Conservation (phyloP, 2,329 filamentous ascomycete genomes). For the Fusarium liriodendri region DNA sequence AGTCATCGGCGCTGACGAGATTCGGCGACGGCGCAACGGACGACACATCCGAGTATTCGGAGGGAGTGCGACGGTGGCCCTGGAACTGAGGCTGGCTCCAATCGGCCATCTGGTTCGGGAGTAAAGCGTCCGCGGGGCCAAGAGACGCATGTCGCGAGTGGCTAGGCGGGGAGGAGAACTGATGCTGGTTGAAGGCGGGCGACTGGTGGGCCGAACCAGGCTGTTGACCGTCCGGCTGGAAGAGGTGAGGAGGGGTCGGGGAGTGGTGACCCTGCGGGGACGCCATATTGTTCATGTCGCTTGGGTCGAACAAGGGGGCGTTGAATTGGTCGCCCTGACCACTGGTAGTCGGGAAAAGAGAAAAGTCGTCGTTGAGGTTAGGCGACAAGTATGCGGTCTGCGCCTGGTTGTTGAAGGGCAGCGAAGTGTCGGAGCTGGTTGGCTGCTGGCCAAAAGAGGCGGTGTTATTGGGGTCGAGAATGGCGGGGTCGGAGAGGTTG, state of each 20-base stretch:
- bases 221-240: constrained; percentile 61
- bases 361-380: constrained; percentile 70
- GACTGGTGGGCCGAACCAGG: constrained; percentile 65
- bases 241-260: constrained; percentile 66
- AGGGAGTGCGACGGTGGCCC: constrained; percentile 84
- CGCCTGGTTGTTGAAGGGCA: constrained; percentile 56
- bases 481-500: constrained; percentile 50
- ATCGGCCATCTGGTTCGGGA: constrained; percentile 62
- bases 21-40: constrained; percentile 88
- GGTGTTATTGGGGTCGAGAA: constrained; percentile 56
- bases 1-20: constrained; percentile 79
- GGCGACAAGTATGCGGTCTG: constrained; percentile 61
- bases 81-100: constrained; percentile 75
- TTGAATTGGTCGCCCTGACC: constrained; percentile 68
- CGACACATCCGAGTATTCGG: constrained; percentile 93
- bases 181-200: constrained; percentile 67
- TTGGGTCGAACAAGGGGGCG: constrained; percentile 68
- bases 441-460: constrained; percentile 56
- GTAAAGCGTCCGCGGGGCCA: constrained; percentile 67
- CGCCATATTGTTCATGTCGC: constrained; percentile 65
- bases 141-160: constrained; percentile 69
- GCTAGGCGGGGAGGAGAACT: constrained; percentile 63
- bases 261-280: constrained; percentile 67
- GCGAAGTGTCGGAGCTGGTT: constrained; percentile 49
- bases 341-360: constrained; percentile 69